Conservation (phyloP, 192 early-diverging fungal genomes). For the Diversispora epigaea region DNA sequence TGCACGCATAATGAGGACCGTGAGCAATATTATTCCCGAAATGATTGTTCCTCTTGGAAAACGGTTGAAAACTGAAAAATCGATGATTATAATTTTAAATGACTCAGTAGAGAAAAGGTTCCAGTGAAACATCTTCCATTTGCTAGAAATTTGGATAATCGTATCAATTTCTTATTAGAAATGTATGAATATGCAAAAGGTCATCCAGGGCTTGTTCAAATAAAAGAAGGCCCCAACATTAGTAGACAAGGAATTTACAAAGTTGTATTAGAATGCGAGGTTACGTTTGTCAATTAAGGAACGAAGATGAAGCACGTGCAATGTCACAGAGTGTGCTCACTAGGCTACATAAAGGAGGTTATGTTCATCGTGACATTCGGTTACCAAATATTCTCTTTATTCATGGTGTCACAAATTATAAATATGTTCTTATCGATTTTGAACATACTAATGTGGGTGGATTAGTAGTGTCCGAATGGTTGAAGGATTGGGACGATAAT, state of each 20-base stretch:
- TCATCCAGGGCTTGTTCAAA: conserved; percentile 1
- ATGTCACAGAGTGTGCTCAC: conserved; percentile 3
- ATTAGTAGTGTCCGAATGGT: conserved; percentile 5
- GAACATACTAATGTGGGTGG: conserved; percentile 22
- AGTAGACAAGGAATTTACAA: conserved; percentile 12
- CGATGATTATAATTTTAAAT: conserved; percentile 10
- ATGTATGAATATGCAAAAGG: conserved; percentile 14
- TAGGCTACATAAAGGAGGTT: too few relatives aligned
- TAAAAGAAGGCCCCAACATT: conserved; percentile 3
- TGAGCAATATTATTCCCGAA: conserved; percentile 2
- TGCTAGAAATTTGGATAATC: background rate
- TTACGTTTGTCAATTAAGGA: background rate
- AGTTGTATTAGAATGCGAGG: conserved; percentile 18
- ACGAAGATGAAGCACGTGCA: conserved; percentile 1
- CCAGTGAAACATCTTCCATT: conserved; percentile 14
- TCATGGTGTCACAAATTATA: conserved; percentile 1
- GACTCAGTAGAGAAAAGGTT: conserved; percentile 28
- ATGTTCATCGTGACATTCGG: too few relatives aligned
- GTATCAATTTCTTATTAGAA: conserved; percentile 1
- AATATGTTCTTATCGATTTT: conserved; percentile 28
- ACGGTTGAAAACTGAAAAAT: conserved; percentile 19
- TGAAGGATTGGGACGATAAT: conserved; percentile 21
- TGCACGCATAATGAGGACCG: conserved; percentile 21
- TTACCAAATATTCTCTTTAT: conserved; percentile 21
- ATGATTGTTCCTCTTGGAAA: conserved; percentile 19